Base-by-base conservation (phyloP, 495 filamentous ascomycete genomes). In the Talaromyces thailandensis region DNA sequence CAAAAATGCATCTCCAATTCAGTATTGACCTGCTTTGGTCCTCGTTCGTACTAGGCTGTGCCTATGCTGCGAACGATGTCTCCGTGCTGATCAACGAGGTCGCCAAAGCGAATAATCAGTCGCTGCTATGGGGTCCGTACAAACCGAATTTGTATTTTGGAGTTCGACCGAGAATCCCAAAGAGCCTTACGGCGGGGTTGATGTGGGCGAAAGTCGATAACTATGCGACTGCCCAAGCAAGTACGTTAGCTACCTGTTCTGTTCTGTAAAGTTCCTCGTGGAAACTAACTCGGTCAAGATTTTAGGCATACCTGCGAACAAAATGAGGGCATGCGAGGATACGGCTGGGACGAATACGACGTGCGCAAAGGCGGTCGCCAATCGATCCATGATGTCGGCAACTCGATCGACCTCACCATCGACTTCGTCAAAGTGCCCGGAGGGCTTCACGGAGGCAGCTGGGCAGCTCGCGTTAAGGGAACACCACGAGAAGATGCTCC, bases 321-420 rank as follows among this genome's bases (percentile, higher is more conserved):
- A 72, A 81, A 93, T 70, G 91, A 96, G 70, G 89, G 87, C 62
- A 96, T 98, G 88, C 86, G 86, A 48, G 92, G 94, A 37, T 98
- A 98, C 71, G 94, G 93, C 63, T 98, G 94, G 94, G 93, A 98
- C 65, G 79, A 94, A 68, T 98, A 95, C 75, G 94, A 98, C 72
- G 85, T 90, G 23, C 81, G 94, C 56, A 86, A 80, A 50, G 94
- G 94, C 66, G 94, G 94, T 55, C 79, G 87, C 24, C 90, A 98
- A 77, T 89, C 88, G 21, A 93, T 98, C 60, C 89, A 92, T 67
- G 94, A 98, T 68, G 86, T 83, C 18, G 88, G 84, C 31, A 98
- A 98, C 73, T 82, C 80, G 61, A 79, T 98, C 61, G 93, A 98
- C 75, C 81, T 98, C 64, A 92, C 88, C 29, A 96, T 94, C 26